Evolutionary conservation across 1,284 basidiomycete species (phyloP), one percentile per base, ranked within the genome.

Genomic region (Ceratobasidium sp.): DNA sequence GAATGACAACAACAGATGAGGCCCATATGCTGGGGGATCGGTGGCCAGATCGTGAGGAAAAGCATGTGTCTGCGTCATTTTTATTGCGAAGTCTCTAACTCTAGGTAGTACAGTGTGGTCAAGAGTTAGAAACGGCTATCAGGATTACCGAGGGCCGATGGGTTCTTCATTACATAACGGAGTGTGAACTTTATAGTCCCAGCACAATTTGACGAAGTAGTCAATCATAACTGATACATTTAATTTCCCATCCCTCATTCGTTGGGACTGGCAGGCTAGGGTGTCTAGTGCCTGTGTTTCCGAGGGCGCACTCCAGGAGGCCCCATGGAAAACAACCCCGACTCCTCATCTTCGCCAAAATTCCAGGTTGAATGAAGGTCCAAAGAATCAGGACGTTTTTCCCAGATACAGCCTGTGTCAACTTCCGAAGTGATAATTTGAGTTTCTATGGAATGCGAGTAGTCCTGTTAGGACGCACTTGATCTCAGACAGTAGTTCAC

Each of bases 1-100:
- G 72, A 89, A 88, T 0, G 84, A 79, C 36, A 92, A 83, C 28
- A 84, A 80, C 77, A 93, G 82, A 74, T 89, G 81, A 16, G 83
- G 79, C n/a, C 65, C 46, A 62, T 69, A 59, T 12, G 10, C 12
- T 43, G 72, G 72, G 26, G 72, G 65, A 2, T 53, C 23, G 5
- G 55, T 30, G 21, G 3, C 32, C 6, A 70, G 18, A 46, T 23
- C 58, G 16, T 70, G 48, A 14, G 55, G 67, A 12, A 50, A 16
- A 9, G 28, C 59, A 39, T 70, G 67, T 46, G 67, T 59, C 26
- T 46, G 39, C 10, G 55, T 46, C 67, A 70, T 70, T 23, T 23
- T 52, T 16, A 18, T 48, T n/a, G 26, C 26, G 16, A 46, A 21
- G 21, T 8, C 32, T 12, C 26, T 16, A 32, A 41, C 39, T 21